Evolutionary conservation across 1,284 basidiomycete species (phyloP).

Genomic region (Ustilago crameri): DNA sequence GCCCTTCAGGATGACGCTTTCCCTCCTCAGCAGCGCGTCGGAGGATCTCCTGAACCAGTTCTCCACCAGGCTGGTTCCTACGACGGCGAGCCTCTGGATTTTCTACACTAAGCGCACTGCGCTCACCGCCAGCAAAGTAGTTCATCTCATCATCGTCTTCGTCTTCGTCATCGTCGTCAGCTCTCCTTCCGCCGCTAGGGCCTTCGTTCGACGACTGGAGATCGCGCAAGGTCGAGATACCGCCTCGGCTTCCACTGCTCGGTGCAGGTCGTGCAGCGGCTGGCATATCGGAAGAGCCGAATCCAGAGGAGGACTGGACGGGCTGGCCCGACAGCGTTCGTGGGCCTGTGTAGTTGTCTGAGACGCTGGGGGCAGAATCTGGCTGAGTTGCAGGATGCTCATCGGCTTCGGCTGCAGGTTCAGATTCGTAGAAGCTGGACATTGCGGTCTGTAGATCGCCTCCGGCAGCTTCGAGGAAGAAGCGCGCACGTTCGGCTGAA

Average conservation of each 20-base stretch:
- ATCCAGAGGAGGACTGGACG: slow-evolving; percentile 49
- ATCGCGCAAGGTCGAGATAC: slow-evolving; percentile 69
- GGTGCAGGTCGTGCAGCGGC: slow-evolving; percentile 16
- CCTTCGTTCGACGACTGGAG: slow-evolving; percentile 41
- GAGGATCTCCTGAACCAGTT: slow-evolving; percentile 83
- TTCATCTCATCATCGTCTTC: slow-evolving; percentile 64
- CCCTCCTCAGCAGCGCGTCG: slow-evolving; percentile 78
- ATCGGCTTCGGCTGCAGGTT: slow-evolving; percentile 16
- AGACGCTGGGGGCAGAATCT: slow-evolving; percentile 17
- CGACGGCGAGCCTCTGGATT: slow-evolving; percentile 76
- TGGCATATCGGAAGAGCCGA: slow-evolving; percentile 19
- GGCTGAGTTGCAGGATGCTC: slow-evolving; percentile 6
- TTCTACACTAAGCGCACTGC: slow-evolving; percentile 87
- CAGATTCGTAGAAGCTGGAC: slow-evolving; percentile 67
- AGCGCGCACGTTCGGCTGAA: slow-evolving; percentile 65
- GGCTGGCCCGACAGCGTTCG: slow-evolving; percentile 68
- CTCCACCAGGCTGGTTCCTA: slow-evolving; percentile 73
- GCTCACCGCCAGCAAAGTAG: slow-evolving; percentile 67
- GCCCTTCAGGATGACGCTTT: slow-evolving; percentile 20
- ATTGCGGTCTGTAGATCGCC: slow-evolving; percentile 69
- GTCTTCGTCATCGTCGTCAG: slow-evolving; percentile 54
- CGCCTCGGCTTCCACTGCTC: slow-evolving; percentile 25
- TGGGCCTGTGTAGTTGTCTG: slow-evolving; percentile 53
- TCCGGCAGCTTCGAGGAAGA: slow-evolving; percentile 67
- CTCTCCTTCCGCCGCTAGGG: slow-evolving; percentile 27